Conservation (phyloP, 495 filamentous ascomycete species). For the Symbiotaphrina buchneri region DNA sequence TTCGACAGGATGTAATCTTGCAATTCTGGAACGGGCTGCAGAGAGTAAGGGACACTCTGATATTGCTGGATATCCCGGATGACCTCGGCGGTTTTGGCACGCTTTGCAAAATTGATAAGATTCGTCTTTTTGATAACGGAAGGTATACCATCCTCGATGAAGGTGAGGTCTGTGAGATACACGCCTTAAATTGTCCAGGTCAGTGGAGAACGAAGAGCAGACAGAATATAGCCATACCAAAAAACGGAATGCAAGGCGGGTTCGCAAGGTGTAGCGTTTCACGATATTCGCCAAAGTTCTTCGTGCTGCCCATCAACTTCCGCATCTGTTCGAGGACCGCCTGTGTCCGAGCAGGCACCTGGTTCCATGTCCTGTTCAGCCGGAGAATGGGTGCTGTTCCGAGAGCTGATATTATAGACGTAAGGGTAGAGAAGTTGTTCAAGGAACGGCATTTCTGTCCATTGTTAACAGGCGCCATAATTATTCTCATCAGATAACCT, state of each 20-base stretch:
- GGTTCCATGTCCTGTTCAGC: slow-evolving; percentile 81
- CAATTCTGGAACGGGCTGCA: slow-evolving; percentile 73
- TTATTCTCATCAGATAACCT: too few relatives aligned
- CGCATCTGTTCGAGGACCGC: slow-evolving; percentile 73
- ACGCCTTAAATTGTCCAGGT: slow-evolving; percentile 46
- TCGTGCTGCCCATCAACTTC: slow-evolving; percentile 86
- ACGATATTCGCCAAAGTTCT: slow-evolving; percentile 94
- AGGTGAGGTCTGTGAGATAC: slow-evolving; percentile 92
- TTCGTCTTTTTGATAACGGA: slow-evolving; percentile 86
- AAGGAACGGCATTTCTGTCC: slow-evolving; percentile 84
- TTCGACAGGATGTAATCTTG: slow-evolving; percentile 95
- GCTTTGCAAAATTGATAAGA: slow-evolving; percentile 95
- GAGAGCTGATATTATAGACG: slow-evolving; percentile 93
- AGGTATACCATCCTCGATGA: slow-evolving; percentile 96
- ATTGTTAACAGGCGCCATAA: too few relatives aligned
- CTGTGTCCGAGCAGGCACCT: slow-evolving; percentile 66
- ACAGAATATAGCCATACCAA: slow-evolving; percentile 38
- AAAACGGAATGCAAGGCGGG: slow-evolving; percentile 94
- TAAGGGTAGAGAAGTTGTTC: slow-evolving; percentile 95
- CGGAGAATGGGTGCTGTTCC: slow-evolving; percentile 88
- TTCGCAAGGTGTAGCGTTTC: slow-evolving; percentile 82
- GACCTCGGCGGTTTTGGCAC: slow-evolving; percentile 91
- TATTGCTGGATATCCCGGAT: slow-evolving; percentile 97
- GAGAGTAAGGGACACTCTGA: slow-evolving; percentile 82
- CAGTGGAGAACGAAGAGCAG: slow-evolving; percentile 1